phyloP scores from a whole-genome alignment of 2,329 filamentous ascomycete genomes.

The Pseudocercospora ulei region DNA sequence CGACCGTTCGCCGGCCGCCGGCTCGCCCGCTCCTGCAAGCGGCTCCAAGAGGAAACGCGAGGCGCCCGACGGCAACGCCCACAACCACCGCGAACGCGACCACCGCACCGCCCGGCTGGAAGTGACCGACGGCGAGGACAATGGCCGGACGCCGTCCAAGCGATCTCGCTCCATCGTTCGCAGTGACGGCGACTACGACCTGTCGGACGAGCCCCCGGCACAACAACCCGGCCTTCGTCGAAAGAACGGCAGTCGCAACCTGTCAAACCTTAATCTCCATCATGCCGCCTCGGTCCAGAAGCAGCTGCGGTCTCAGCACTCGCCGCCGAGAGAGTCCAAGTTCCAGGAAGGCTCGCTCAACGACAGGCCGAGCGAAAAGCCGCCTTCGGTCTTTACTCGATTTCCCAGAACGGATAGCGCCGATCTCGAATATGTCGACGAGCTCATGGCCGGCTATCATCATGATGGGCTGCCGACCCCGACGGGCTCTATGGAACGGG shows the following conservation, averaged over 20 bases:
- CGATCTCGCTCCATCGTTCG: slow-evolving; percentile 24
- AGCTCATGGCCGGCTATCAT: slow-evolving; percentile 37
- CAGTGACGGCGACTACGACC: slow-evolving; percentile 19
- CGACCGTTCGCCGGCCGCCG: slow-evolving; percentile 15
- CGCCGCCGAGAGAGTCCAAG: slow-evolving; percentile 48
- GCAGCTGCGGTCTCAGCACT: slow-evolving; percentile 19
- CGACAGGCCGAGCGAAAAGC: slow-evolving; percentile 62
- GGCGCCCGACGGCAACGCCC: slow-evolving; percentile 19
- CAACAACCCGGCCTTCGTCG: slow-evolving; percentile 29
- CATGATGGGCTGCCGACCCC: slow-evolving; percentile 23
- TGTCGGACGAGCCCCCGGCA: slow-evolving; percentile 24
- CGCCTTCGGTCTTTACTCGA: slow-evolving; percentile 58
- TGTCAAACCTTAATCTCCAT: slow-evolving; percentile 32
- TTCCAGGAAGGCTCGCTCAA: slow-evolving; percentile 78
- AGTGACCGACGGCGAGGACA: slow-evolving; percentile 15
- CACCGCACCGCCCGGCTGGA: slow-evolving; percentile 19
- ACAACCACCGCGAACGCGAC: too few species aligned
- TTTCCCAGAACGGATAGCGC: slow-evolving; percentile 28
- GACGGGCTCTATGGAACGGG: slow-evolving; percentile 17
- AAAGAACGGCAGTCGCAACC: slow-evolving; percentile 32
- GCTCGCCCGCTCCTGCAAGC: slow-evolving; percentile 20
- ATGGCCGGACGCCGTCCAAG: slow-evolving; percentile 28
- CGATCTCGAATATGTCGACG: slow-evolving; percentile 31
- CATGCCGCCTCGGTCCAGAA: slow-evolving; percentile 27
- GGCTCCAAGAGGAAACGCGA: slow-evolving; percentile 31